Base-by-base conservation (phyloP, 2,329 filamentous ascomycete genomes). In the Exophiala sp. region DNA sequence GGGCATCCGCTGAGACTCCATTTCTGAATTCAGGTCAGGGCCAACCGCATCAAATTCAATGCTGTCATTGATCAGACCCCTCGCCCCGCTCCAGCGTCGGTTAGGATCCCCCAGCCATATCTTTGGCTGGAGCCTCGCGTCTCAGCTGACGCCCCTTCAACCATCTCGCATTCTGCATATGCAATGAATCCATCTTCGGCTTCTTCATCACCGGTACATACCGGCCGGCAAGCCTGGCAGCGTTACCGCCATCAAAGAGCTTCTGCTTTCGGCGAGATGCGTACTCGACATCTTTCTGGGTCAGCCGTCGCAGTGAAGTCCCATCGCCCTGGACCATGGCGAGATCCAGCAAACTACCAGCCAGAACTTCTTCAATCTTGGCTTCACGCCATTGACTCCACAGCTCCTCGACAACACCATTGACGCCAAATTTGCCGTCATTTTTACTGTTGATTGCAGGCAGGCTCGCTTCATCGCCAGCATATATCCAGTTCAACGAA, bases 351-450 rank as follows among this genome's bases (percentile, higher is more conserved):
- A 98, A 70, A 59, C 81, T 79, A 52, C 79, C 82, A 0, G 88
- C 82, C 48, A 98, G 73, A 45, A 95, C 73, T 73, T 97, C 93
- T 62, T 97, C 89, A 59, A 97, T 86, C 73, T 95, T 95, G 46
- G 79, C 76, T 63, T 82, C 80, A 52, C 87, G 80, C 91, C 93
- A 98, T 18, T 82, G 71, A 53, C 78, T 74, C 93, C 93, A 98
- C 41, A 94, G 66, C 51, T 83, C 78, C 58, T 88, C 84, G 57
- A 89, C 76, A 29, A 91, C 72, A 22, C 84, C 81, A 56, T 77
- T 73, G 44, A 76, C 66, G 1, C 84, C 85, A 62, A 81, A 83
- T 65, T 85, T 83, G 57, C 76, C 69, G 51, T 77, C 73, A 8
- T 71, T 73, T 21, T 71, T 75, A 29, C 73, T 66, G 16, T 71